phyloP scores from a whole-genome alignment of 306 rosid species.

The Quercus suber region DNA sequence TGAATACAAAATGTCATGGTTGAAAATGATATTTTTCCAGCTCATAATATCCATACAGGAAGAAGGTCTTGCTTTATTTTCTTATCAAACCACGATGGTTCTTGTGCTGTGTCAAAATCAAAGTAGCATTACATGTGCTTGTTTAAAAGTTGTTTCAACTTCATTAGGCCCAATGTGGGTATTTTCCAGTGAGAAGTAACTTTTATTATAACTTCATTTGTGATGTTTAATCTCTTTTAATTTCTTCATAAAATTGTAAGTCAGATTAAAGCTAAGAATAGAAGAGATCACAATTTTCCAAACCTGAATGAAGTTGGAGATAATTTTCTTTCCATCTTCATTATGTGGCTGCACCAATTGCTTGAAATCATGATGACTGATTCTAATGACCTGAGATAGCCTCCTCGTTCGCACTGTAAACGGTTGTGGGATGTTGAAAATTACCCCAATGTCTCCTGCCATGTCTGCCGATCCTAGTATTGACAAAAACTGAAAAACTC shows the following conservation, averaged over 20 bases:
- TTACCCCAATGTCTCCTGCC: slow-evolving; percentile 79
- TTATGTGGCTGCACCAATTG: slow-evolving; percentile 64
- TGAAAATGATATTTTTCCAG: slow-evolving; percentile 10
- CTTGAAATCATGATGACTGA: slow-evolving; percentile 73
- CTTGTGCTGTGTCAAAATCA: slow-evolving; percentile 11
- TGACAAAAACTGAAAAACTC: slow-evolving; percentile 52
- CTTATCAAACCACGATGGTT: not conserved
- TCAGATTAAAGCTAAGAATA: not conserved
- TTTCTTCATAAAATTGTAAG: not conserved
- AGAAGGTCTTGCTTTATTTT: not conserved
- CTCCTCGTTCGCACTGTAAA: slow-evolving; percentile 79
- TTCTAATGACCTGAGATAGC: slow-evolving; percentile 69
- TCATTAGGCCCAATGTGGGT: not conserved
- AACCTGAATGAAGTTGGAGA: slow-evolving; percentile 69
- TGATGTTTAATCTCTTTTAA: not conserved
- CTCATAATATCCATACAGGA: slow-evolving; percentile 2
- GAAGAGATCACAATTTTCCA: slow-evolving; percentile 11
- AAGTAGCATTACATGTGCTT: slow-evolving; percentile 6
- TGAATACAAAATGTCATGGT: not conserved
- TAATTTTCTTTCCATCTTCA: slow-evolving; percentile 59
- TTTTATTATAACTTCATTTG: not conserved
- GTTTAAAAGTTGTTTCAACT: not conserved
- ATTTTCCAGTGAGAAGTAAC: not conserved
- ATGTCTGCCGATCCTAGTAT: slow-evolving; percentile 58
- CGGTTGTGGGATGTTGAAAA: slow-evolving; percentile 79